Conservation (phyloP, 2,329 filamentous ascomycete species). For the Colletotrichum nymphaeae region DNA sequence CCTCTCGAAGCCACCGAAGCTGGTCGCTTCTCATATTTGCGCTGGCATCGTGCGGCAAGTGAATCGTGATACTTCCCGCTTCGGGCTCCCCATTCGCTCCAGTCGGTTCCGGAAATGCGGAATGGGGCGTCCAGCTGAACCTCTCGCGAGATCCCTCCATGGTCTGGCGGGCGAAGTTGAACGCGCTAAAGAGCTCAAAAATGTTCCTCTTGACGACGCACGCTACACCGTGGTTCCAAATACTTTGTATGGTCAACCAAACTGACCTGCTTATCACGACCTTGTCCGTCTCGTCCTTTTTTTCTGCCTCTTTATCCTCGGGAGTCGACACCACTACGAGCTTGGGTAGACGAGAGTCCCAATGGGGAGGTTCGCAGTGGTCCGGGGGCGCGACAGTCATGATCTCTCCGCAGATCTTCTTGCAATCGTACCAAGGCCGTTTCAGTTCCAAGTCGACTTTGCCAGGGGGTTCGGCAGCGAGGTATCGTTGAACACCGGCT, state of each 20-base stretch:
- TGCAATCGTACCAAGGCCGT: not conserved
- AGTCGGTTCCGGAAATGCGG: not conserved
- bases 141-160: not conserved
- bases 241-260: not conserved
- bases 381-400: not conserved
- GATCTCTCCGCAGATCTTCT: constrained; percentile 2
- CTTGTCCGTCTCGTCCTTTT: too few relatives aligned
- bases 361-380: not conserved
- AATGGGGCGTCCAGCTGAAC: not conserved
- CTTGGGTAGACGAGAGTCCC: not conserved
- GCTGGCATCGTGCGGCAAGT: not conserved
- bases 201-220: not conserved
- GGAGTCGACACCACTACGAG: too few relatives aligned
- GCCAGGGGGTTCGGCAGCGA: not conserved
- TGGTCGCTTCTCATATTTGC: not conserved
- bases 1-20: not conserved
- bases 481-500: not conserved
- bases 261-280: not conserved
- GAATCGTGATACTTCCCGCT: not conserved
- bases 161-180: not conserved
- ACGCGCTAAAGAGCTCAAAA: not conserved
- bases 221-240: not conserved
- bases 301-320: too few relatives aligned
- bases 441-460: not conserved
- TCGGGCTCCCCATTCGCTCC: too few relatives aligned